Evolutionary conservation across 2,329 filamentous ascomycete genomes (phyloP), one percentile per base, ranked within the genome.

Genomic region (Mycosphaerella sp.): DNA sequence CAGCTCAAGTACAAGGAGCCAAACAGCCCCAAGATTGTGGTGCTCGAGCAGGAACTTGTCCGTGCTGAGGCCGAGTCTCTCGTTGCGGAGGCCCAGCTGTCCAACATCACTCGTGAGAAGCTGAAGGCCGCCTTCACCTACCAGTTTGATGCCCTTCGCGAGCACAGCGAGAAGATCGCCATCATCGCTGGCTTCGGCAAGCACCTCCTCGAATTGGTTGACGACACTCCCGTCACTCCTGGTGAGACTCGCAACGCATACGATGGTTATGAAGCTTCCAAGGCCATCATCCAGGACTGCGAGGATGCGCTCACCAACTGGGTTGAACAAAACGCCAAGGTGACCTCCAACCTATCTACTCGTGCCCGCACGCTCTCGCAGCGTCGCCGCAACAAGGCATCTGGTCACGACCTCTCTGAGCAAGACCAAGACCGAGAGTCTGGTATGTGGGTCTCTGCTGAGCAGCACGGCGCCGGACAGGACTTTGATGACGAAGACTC

Each of bases 1-100:
- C 91, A 97, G 72, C 81, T 98, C 65, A 98, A 98, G 74, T 98
- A 97, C 82, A 98, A 98, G 78, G 93, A 98, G 73, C 93, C 93
- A 62, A 95, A 95, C 76, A 96, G 90, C 32, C 90, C 91, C 58
- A 93, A 89, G 75, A 96, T 98, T 63, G 89, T 96, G 52, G 90
- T 98, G 36, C 84, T 98, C 49, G 93, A 98, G 75, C 93, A 98
- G 73, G 93, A 98, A 73, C 87, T 98, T 53, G 93, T 98, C 62
- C 90, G 93, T 64, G 93, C 93, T 61, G 93, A 98, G 73, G 93
- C 93, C 64, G 93, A 98, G 72, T 97, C 93, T n/a, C 83, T 98
- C 12, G 93, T 98, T 50, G 93, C 93, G 57, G 93, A 98, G 73
- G 93, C 93, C 6, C 93, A 98, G 75, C 80, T 98, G 46, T 96